A percentile compares a stretch with the other conserved stretches of the same genome.
Conservation (phyloP, 495 filamentous ascomycete species). For the Patellaria atrata region DNA sequence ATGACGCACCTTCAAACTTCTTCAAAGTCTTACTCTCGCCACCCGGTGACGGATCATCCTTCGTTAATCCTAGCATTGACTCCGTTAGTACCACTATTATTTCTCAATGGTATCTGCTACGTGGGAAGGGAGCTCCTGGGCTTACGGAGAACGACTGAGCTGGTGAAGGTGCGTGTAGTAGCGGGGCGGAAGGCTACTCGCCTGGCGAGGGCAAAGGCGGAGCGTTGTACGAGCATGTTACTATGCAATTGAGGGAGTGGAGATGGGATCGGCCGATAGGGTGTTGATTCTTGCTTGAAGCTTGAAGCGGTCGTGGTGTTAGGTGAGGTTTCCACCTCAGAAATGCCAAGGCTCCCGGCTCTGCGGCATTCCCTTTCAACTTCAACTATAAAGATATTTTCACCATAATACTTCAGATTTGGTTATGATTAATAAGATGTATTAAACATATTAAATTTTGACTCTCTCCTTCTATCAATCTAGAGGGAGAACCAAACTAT, state of each 20-base stretch:
- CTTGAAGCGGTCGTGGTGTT: no score
- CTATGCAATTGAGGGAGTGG: constrained; percentile 18
- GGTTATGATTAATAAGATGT: no score
- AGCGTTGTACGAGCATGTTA: constrained; percentile 72
- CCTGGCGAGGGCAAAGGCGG: constrained; percentile 55
- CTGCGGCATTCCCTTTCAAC: no score
- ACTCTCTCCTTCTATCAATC: no score
- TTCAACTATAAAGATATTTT: no score
- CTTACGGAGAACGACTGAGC: constrained; percentile 46
- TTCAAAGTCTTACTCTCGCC: constrained; percentile 18
- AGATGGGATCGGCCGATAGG: constrained; percentile 3
- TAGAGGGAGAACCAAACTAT: no score
- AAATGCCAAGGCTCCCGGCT: no score
- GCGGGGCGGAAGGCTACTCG: constrained; percentile 49
- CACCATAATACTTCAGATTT: no score
- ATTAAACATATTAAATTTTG: no score
- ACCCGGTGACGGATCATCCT: constrained; percentile 15
- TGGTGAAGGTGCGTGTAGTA: constrained; percentile 43
- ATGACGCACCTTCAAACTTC: constrained; percentile 24
- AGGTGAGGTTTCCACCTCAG: no score
- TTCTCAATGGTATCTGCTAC: constrained; percentile 11
- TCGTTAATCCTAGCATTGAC: constrained; percentile 17
- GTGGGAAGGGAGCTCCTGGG: constrained; percentile 12
- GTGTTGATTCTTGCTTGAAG: no score
- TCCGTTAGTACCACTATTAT: constrained; percentile 11